These are phyloP conservation scores for Colletotrichum tofieldiae DNA, from an alignment of 2,329 filamentous ascomycete species.

Conservation along the genomic window DNA sequence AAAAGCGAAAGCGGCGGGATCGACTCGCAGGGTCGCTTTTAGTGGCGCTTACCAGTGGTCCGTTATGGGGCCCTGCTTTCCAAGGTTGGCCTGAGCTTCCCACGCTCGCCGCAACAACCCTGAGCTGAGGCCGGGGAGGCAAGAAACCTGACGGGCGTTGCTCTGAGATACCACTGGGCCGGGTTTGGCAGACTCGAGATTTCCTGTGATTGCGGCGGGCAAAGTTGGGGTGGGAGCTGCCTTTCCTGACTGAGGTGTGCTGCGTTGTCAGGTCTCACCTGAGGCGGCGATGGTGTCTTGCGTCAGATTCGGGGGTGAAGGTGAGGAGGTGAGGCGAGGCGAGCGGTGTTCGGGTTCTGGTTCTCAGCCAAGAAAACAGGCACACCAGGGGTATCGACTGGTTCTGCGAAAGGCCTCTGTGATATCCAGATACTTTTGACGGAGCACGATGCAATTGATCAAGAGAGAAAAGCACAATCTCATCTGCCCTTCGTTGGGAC, in stretches of 20 bases:
- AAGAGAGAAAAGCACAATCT: not conserved
- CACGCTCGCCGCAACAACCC: constrained; percentile 3
- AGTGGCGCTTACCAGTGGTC: constrained; percentile 36
- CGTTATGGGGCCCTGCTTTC: constrained; percentile 20
- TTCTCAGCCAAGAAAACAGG: constrained; percentile 27
- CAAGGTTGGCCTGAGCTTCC: constrained; percentile 23
- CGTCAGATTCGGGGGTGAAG: not conserved
- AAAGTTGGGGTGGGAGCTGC: not conserved
- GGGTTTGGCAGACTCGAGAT: not conserved
- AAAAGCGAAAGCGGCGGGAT: constrained; percentile 21
- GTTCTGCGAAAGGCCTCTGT: constrained; percentile 1
- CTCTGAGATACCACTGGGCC: not conserved
- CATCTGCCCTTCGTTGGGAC: not conserved
- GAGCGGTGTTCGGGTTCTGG: constrained; percentile 22
- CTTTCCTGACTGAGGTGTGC: not conserved
- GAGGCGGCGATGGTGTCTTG: constrained; percentile 23
- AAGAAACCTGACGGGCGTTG: not conserved
- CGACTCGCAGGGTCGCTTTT: constrained; percentile 41
- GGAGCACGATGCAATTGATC: constrained; percentile 1
- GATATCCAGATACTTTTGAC: not conserved
- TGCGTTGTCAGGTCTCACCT: constrained; percentile 27
- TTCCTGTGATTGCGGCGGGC: not conserved
- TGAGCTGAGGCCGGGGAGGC: not conserved
- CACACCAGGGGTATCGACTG: constrained; percentile 18
- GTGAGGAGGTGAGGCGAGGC: not conserved